These are phyloP conservation scores for Drechslerella coelobrocha DNA, from an alignment of 2,329 filamentous ascomycete species.

Conservation along the genomic window DNA sequence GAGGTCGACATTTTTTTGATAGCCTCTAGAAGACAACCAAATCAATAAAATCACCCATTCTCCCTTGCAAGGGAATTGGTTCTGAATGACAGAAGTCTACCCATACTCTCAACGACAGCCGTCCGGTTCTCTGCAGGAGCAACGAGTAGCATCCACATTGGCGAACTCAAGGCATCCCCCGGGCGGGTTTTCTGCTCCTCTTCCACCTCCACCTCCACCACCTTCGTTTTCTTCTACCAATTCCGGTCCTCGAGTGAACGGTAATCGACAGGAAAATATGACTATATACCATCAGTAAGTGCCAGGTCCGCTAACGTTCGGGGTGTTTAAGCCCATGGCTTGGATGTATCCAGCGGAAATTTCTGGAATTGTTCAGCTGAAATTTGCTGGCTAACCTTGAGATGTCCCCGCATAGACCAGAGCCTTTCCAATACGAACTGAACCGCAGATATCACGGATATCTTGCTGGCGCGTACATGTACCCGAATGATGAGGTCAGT, in stretches of 20 bases:
- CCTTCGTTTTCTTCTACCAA: conserved; percentile 23
- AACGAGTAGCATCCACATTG: conserved; percentile 50
- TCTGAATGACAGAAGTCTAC: conserved; percentile 49
- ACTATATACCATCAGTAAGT: conserved; percentile 44
- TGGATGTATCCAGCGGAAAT: neutral
- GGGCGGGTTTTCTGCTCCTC: conserved; percentile 49
- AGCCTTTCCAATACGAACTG: conserved; percentile 63
- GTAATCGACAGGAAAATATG: conserved; percentile 46
- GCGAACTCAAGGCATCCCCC: conserved; percentile 49
- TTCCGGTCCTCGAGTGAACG: conserved; percentile 29
- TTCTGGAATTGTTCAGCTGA: neutral
- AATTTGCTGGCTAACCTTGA: neutral
- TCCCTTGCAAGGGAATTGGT: conserved; percentile 33
- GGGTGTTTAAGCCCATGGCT: neutral
- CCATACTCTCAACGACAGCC: conserved; percentile 40
- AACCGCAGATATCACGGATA: conserved; percentile 74
- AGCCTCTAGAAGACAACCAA: neutral
- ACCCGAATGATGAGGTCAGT: conserved; percentile 76
- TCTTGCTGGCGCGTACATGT: conserved; percentile 73
- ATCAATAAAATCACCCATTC: neutral
- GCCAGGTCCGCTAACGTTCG: neutral
- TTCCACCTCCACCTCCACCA: conserved; percentile 16
- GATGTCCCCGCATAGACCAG: conserved; percentile 11
- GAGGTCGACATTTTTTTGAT: neutral
- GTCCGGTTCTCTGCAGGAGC: conserved; percentile 48